Evolutionary conservation across 352 stramenopile species (phyloP).

Genomic region (Globisporangium recalcitrans): DNA sequence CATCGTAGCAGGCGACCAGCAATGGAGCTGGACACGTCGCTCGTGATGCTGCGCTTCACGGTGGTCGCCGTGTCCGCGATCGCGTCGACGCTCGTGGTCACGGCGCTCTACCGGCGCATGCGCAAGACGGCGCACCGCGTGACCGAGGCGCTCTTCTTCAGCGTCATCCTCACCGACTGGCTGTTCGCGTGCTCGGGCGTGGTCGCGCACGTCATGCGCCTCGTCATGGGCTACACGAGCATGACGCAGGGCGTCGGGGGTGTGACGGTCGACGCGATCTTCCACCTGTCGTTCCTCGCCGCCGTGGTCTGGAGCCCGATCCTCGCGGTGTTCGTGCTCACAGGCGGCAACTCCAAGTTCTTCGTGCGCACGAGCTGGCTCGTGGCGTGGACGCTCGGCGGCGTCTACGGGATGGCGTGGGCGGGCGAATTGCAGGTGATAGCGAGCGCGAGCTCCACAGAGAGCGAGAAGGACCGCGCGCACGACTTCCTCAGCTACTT

Average conservation of each 20-base stretch:
- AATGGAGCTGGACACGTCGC: conserved; percentile 1
- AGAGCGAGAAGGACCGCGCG: conserved; percentile 18
- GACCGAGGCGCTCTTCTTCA: conserved; percentile 57
- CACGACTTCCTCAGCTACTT: conserved; percentile 24
- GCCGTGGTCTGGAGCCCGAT: conserved; percentile 64
- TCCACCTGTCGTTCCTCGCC: conserved; percentile 60
- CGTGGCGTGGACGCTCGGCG: conserved; percentile 38
- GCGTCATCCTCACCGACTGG: conserved; percentile 56
- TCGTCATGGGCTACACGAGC: conserved; percentile 5
- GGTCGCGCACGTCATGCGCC: conserved; percentile 22
- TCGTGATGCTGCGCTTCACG: conserved; percentile 26
- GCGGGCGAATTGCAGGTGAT: conserved; percentile 10
- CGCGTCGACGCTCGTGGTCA: conserved; percentile 25
- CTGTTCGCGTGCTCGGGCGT: conserved; percentile 45
- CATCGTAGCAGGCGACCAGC: neutral
- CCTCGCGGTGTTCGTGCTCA: conserved; percentile 61
- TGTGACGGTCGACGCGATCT: conserved; percentile 32
- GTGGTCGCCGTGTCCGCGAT: conserved; percentile 31
- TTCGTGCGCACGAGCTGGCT: conserved; percentile 44
- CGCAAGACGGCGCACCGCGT: conserved; percentile 57
- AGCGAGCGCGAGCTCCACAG: neutral
- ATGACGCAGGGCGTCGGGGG: conserved; percentile 13
- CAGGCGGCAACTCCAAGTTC: conserved; percentile 44
- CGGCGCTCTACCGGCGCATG: conserved; percentile 46
- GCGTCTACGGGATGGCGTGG: conserved; percentile 48